Evolutionary conservation across 2,329 filamentous ascomycete genomes (phyloP).

Genomic region (Xylogone sp.): DNA sequence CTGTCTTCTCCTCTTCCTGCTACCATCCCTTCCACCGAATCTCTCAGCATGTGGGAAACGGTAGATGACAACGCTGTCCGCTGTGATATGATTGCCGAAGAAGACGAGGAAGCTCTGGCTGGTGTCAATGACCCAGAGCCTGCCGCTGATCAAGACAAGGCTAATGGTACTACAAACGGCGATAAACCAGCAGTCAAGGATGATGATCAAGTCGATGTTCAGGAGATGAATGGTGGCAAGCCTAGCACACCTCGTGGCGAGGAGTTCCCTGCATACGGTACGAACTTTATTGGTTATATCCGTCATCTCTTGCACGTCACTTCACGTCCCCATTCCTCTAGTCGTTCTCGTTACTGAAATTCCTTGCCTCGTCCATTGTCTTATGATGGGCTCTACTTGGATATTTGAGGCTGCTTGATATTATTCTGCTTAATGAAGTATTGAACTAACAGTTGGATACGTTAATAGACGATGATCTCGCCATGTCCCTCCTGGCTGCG

Average conservation of each 20-base stretch:
- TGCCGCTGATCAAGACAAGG: neutral
- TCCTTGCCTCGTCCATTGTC: no score
- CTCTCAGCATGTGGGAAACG: neutral
- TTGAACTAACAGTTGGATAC: neutral
- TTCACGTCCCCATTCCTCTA: no score
- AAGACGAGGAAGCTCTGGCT: neutral
- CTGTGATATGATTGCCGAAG: neutral
- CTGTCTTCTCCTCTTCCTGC: neutral
- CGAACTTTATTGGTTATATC: neutral
- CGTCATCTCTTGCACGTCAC: no score
- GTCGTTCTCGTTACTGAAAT: no score
- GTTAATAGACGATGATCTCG: slow-evolving; percentile 61
- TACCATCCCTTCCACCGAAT: neutral
- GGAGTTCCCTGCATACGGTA: neutral
- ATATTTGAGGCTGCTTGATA: neutral
- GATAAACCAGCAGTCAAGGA: neutral
- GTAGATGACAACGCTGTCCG: neutral
- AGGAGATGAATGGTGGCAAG: neutral
- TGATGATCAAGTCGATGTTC: neutral
- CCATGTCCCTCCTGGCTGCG: slow-evolving; percentile 45
- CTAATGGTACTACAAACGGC: neutral
- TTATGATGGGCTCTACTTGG: neutral
- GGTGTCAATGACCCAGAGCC: neutral
- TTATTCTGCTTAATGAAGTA: neutral
- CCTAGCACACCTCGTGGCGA: neutral